Base-by-base conservation (phyloP, 1,284 basidiomycete genomes). In the Phlebopus sp. region DNA sequence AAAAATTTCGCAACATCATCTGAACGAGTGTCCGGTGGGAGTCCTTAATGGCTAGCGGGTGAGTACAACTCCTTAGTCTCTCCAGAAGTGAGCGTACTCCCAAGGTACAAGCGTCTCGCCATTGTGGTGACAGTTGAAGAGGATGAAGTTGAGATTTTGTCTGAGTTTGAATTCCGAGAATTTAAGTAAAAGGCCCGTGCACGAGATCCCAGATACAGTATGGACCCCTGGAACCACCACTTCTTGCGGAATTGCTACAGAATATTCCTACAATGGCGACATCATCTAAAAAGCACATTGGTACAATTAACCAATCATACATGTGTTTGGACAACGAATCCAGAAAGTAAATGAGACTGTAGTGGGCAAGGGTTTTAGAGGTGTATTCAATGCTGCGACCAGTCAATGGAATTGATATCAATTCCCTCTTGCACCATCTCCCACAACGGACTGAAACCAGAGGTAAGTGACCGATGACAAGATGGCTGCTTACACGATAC, bases 351-450 rank as follows among this genome's bases (percentile, higher is more conserved):
- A 44, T 23, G 19, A 36, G 17, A 14, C 14, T 36, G 15, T 7
- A 43, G 17, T 19, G 37, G 37, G 19, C 18, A 9, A 36, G 13
- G 6, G 17, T 44, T 25, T 32, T 38, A 38, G 42, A 19, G 29
- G 29, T 34, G 3, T 38, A 23, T 49, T 68, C 62, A 81, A 54
- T 81, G 79, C 59, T 84, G 88, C 37, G 88, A 86, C 95, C 95
- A 98, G 66, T 97, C 81, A 64, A 99, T 97, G 18, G 85, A 78
- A 65, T 84, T 91, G 58, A 98, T 81, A 65, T 98, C 95, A 47
- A 99, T 93, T 36, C 96, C 97, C 64, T 97, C 95, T 69, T 96
- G 92, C 11, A 97, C 92, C 93, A 97, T 96, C 73, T 97, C 95
- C 94, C 94, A 97, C 42, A 97, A 71, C 21, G 95, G 95, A 64